Evolutionary conservation across 805 yeast species (phyloP).

Genomic region (Torulaspora indica): DNA sequence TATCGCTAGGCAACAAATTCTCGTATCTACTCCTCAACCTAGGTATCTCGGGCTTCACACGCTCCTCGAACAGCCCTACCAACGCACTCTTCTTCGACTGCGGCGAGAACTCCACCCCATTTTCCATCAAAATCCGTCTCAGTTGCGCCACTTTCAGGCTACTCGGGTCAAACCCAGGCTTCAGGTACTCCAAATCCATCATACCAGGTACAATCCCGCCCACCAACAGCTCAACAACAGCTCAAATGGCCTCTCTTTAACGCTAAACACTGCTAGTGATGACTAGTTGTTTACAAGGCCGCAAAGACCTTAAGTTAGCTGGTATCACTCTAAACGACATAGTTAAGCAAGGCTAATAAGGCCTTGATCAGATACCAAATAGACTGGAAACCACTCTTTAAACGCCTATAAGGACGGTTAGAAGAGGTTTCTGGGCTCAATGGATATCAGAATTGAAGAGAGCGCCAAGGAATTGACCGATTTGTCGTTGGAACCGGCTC

Average conservation of each 20-base stretch:
- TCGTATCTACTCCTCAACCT: slow-evolving; percentile 36
- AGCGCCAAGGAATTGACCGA: slow-evolving; percentile 14
- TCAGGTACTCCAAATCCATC: slow-evolving; percentile 21
- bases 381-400: too few relatives aligned
- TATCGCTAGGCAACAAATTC: slow-evolving; percentile 35
- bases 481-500: slow-evolving; percentile 29
- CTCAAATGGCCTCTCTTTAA: background rate
- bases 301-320: background rate
- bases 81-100: slow-evolving; percentile 66
- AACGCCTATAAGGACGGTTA: background rate
- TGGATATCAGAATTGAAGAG: slow-evolving; percentile 12
- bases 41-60: slow-evolving; percentile 48
- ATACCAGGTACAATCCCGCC: background rate
- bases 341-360: background rate
- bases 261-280: background rate
- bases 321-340: background rate
- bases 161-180: slow-evolving; percentile 60
- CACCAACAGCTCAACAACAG: background rate
- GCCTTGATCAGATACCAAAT: too few relatives aligned
- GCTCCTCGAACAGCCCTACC: slow-evolving; percentile 51
- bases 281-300: slow-evolving; percentile 3
- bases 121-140: slow-evolving; percentile 57
- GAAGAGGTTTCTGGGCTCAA: background rate
- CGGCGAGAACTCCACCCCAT: slow-evolving; percentile 57
- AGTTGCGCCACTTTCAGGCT: slow-evolving; percentile 64